Conservation (phyloP, 2,329 filamentous ascomycete species). For the Zymoseptoria crescenta region DNA sequence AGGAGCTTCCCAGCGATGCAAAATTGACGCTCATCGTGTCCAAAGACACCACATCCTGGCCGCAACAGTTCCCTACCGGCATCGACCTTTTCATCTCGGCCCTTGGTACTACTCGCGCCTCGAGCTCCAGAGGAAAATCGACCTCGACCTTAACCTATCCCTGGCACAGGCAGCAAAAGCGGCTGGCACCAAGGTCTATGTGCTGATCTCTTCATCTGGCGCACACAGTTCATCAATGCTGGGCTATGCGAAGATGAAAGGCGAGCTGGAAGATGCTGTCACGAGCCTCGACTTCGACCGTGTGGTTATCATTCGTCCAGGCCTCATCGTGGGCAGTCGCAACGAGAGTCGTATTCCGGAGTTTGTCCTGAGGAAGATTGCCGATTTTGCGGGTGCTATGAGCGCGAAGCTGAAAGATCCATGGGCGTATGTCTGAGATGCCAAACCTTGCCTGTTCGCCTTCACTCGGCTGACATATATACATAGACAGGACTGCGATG, state of each 20-base stretch:
- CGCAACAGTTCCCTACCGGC: slow-evolving; percentile 49
- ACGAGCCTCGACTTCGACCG: slow-evolving; percentile 66
- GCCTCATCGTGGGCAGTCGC: slow-evolving; percentile 65
- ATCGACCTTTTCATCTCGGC: slow-evolving; percentile 65
- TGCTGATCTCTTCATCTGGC: slow-evolving; percentile 60
- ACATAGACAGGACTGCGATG: slow-evolving; percentile 56
- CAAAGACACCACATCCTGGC: slow-evolving; percentile 62
- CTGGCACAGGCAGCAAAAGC: slow-evolving; percentile 67
- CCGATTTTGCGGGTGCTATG: slow-evolving; percentile 49
- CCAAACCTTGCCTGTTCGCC: background rate
- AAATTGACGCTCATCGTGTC: slow-evolving; percentile 62
- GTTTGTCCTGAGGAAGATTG: slow-evolving; percentile 47
- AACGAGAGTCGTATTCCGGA: slow-evolving; percentile 52
- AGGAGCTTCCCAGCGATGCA: slow-evolving; percentile 46
- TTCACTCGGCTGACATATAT: background rate
- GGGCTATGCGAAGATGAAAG: slow-evolving; percentile 67
- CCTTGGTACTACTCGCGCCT: slow-evolving; percentile 73
- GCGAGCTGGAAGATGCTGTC: slow-evolving; percentile 73
- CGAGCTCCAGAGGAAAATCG: slow-evolving; percentile 76
- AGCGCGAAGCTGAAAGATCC: slow-evolving; percentile 51
- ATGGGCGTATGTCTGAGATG: slow-evolving; percentile 40
- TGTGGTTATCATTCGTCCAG: slow-evolving; percentile 66
- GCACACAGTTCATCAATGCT: slow-evolving; percentile 48
- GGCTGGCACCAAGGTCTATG: slow-evolving; percentile 64
- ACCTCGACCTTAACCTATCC: slow-evolving; percentile 76